Base-by-base conservation (phyloP, 805 yeast genomes). In the Clavispora carvajalis region DNA sequence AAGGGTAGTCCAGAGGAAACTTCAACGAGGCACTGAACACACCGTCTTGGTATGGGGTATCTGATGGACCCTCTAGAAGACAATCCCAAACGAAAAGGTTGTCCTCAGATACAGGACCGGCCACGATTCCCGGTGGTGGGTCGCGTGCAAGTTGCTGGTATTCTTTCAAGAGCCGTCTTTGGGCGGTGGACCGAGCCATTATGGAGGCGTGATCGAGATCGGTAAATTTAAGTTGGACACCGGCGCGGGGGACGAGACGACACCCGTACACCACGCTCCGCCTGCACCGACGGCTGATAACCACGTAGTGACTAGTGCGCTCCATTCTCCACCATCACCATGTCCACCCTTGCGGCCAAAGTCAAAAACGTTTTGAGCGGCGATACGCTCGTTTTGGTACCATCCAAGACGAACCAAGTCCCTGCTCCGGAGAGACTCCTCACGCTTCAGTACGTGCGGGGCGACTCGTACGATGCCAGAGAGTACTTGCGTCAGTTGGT, bases 61-160 rank as follows among this genome's bases (percentile, higher is more conserved):
- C 95, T 10, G 79, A 71, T 1, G 95, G 95, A 1, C 95, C 95
- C 50, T 82, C 88, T 33, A 87, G 63, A 43, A 86, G 65, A 54
- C 95, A 87, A 48, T 86, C 95, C 95, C 95, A 87, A 21, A 71
- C 69, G 45, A 85, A 83, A 38, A 87, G 65, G 59, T 87, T 75
- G 48, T 79, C 80, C 53, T 86, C 95, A 17, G 76, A 65, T 4
- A 80, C 69, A 0, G 99, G 99, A 1, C 95, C 95, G 0, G 99
- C 99, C 5, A 89, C 78, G 25, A 91, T 86, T 1, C 99, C 99
- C 22, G 95, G 97, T 0, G 97, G 96, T 0, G 95, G 83, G 47
- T 90, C 95, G 49, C 76, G 77, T 13, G 82, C 68, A 19, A 93
- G 76, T 61, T 88, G 96, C 59, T 87, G 91, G 58, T 84, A 83